Conservation (phyloP, 169 alveolate species). For the Gregarina niphandrodes region DNA sequence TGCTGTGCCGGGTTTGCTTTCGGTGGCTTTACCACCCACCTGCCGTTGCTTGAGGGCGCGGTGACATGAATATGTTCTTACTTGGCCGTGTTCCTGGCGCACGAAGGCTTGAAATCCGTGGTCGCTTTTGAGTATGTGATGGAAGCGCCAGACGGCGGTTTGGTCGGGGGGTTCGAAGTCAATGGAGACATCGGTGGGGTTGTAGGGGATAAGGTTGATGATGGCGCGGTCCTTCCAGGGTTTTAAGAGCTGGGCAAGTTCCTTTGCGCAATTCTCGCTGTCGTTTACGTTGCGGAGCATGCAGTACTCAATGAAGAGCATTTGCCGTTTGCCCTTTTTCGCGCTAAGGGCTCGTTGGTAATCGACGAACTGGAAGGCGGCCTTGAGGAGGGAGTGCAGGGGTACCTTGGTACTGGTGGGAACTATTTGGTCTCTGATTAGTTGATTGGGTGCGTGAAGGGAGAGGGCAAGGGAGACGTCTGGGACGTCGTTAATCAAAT, state of each 20-base stretch:
- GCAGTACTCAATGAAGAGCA: conserved; percentile 19
- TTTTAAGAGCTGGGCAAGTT: conserved; percentile 16
- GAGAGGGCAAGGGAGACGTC: conserved; percentile 24
- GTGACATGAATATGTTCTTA: too few species aligned
- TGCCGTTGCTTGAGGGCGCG: too few species aligned
- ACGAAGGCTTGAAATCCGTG: too few species aligned
- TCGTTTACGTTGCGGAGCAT: conserved; percentile 20
- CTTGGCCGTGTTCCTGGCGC: too few species aligned
- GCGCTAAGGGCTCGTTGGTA: background rate
- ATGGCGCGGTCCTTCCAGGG: conserved; percentile 1
- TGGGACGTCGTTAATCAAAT: conserved; percentile 27
- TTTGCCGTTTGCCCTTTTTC: conserved; percentile 2
- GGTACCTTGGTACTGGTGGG: conserved; percentile 1
- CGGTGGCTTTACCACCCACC: too few species aligned
- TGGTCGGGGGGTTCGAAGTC: conserved; percentile 4
- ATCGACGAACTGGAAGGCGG: conserved; percentile 6
- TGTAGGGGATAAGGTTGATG: conserved; percentile 12
- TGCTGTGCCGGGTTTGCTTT: too few species aligned
- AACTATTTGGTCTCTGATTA: background rate
- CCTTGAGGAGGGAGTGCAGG: conserved; percentile 15
- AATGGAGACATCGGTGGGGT: conserved; percentile 6
- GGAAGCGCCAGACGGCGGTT: too few species aligned
- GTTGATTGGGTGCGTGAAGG: conserved; percentile 23
- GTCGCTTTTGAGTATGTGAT: too few species aligned
- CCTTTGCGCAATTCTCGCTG: conserved; percentile 16